Base-by-base conservation (phyloP, 2,329 filamentous ascomycete genomes). In the Ophiosphaerella korrae region DNA sequence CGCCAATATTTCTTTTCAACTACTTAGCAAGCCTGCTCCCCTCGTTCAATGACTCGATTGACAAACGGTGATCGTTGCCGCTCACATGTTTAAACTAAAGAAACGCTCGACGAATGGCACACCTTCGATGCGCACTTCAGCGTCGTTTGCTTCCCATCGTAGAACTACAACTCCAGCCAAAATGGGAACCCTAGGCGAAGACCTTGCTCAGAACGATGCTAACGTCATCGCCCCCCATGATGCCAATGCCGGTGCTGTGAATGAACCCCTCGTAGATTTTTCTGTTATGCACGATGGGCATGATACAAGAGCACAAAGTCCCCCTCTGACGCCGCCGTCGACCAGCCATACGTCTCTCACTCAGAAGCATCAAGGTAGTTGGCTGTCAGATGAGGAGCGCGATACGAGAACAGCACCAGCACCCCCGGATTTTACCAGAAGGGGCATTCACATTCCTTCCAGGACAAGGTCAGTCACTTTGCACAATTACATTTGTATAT, bases 391-490 rank as follows among this genome's bases (percentile, higher is more conserved):
- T 41, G 68, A 73, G 52, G 37, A 41, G 29, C 13, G 32, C 18
- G 67, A 71, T 13, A 46, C 46, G 42, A 58, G n/a, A 23, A 33
- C 29, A 26, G 63, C 67, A 40, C 65, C 69, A 23, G 58, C 66
- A 46, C 69, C 70, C 3, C 62, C 63, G 45, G 71, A 75, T 48
- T 68, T 74, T 41, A 67, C 68, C 18, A 66, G 65, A 16, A 58
- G 72, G 40, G 66, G 66, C 33, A 74, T 74, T 42, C 71, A 74
- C 55, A 67, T 74, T 35, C 70, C 71, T 14, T 65, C 62, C 33
- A 60, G 71, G 21, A 74, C 71, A 50, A 74, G 70, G 72, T 74
- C 59, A 32, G 52, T 31, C 11, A 8, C 36, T 33, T 45, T 31
- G 16, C 26, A 21, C 18, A 21, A 21, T 21, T 21, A 4, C 18